phyloP scores from a whole-genome alignment of 2,329 filamentous ascomycete genomes.

The Blumeriella jaapii region DNA sequence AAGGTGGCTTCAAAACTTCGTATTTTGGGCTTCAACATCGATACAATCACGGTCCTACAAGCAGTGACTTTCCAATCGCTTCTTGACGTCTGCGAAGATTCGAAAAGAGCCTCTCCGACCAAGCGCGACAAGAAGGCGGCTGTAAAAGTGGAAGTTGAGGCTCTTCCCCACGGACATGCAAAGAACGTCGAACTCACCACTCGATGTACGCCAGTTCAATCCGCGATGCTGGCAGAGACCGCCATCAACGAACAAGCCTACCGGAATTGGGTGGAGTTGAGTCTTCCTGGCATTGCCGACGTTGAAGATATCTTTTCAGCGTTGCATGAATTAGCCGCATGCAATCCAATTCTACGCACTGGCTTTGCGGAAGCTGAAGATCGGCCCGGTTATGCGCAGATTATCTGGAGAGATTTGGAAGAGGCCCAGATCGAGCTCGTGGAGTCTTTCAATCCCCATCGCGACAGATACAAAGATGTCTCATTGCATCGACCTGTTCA shows the following conservation, averaged over 20 bases:
- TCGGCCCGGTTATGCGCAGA: slow-evolving; percentile 41
- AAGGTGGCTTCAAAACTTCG: slow-evolving; percentile 54
- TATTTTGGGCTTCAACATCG: slow-evolving; percentile 39
- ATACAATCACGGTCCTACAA: slow-evolving; percentile 50
- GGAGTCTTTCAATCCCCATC: slow-evolving; percentile 30
- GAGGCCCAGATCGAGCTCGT: slow-evolving; percentile 30
- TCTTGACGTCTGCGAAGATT: slow-evolving; percentile 25
- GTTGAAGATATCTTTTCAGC: slow-evolving; percentile 34
- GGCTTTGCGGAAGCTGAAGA: slow-evolving; percentile 51
- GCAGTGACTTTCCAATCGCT: slow-evolving; percentile 36
- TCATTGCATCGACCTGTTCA: slow-evolving; percentile 40
- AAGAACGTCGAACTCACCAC: slow-evolving; percentile 36
- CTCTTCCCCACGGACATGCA: slow-evolving; percentile 20
- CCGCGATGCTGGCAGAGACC: slow-evolving; percentile 72
- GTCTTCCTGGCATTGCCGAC: slow-evolving; percentile 28
- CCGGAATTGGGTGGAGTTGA: slow-evolving; percentile 64
- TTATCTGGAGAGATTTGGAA: slow-evolving; percentile 48
- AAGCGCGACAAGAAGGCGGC: not conserved
- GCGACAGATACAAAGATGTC: slow-evolving; percentile 30
- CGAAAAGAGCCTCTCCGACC: slow-evolving; percentile 1
- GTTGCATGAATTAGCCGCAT: slow-evolving; percentile 36
- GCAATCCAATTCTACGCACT: slow-evolving; percentile 60
- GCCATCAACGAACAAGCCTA: slow-evolving; percentile 48
- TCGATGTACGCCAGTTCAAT: slow-evolving; percentile 62
- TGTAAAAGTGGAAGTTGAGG: not conserved